Base-by-base conservation (phyloP, 2,329 filamentous ascomycete species). In the Trichoderma sp. region DNA sequence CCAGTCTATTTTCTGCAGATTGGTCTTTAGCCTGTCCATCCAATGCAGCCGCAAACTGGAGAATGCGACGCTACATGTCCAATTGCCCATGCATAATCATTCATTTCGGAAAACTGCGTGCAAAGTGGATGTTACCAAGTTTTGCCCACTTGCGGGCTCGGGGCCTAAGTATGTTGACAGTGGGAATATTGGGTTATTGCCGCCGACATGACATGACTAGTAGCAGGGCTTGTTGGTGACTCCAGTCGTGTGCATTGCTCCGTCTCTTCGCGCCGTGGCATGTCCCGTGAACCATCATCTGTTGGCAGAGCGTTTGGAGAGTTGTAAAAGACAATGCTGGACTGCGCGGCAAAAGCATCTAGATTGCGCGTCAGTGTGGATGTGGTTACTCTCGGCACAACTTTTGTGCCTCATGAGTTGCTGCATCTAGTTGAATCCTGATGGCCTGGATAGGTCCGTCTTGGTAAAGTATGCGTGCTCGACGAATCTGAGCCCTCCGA, bases 401-500 rank as follows among this genome's bases (percentile, higher is more conserved):
- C 12, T 71, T 62, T 45, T 24, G 31, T 38, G 66, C 50, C 50
- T 60, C 50, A 38, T 31, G 5, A 35, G 24, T 50, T n/a, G n/a
- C 9, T 29, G 38, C 12, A 24, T 27, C 5, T 27, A 27, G 53
- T 63, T 72, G 59, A 21, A 62, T 31, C 45, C 45, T 63, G 38
- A 50, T 21, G 18, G 24, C 68, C 59, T 35, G 56, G 56, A 29
- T 16, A 27, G 53, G 24, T 62, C n/a, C 16, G 38, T 9, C 29
- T 65, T 73, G 45, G 59, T 65, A 31, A 59, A 53, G 41, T 31
- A 29, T 12, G 27, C 31, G 38, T 35, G 62, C 33, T 31, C 45
- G 62, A 50, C 41, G 62, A 56, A 73, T 73, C 60, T 73, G 62
- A 73, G 71, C 62, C 29, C 41, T 64, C 31, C n/a, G 62, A 65